Evolutionary conservation across 2,329 filamentous ascomycete species (phyloP).

Genomic region (Botrytis sinoallii): DNA sequence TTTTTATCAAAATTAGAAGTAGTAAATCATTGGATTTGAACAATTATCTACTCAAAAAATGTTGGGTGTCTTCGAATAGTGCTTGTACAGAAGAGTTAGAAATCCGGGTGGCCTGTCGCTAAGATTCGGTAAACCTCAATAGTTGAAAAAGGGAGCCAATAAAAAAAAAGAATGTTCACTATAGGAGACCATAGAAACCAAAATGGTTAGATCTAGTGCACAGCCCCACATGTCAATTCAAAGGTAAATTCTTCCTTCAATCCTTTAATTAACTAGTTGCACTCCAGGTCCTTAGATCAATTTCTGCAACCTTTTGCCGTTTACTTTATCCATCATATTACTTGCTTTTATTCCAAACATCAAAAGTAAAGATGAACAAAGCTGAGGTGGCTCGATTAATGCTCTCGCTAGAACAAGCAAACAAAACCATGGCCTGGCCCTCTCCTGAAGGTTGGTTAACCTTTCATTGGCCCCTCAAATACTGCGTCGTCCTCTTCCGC

Average conservation of each 20-base stretch:
- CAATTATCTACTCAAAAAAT: neutral
- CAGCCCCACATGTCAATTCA: neutral
- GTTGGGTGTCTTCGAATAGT: neutral
- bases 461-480: neutral
- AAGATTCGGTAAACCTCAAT: neutral
- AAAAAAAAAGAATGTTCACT: neutral
- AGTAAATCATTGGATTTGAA: no score
- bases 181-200: neutral
- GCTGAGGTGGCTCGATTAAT: accelerated
- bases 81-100: neutral
- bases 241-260: neutral
- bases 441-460: neutral
- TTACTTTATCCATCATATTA: accelerated
- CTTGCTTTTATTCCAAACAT: neutral
- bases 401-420: accelerated
- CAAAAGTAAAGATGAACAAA: neutral
- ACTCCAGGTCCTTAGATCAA: neutral
- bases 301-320: neutral
- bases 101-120: neutral
- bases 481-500: neutral
- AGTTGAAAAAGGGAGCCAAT: neutral
- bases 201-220: neutral
- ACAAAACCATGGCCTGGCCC: neutral
- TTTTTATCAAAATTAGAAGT: neutral
- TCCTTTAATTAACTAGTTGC: neutral